A percentile compares a stretch with the other conserved stretches of the same genome.
phyloP scores from a whole-genome alignment of 2,329 filamentous ascomycete species.

The Simplicillium sp. region DNA sequence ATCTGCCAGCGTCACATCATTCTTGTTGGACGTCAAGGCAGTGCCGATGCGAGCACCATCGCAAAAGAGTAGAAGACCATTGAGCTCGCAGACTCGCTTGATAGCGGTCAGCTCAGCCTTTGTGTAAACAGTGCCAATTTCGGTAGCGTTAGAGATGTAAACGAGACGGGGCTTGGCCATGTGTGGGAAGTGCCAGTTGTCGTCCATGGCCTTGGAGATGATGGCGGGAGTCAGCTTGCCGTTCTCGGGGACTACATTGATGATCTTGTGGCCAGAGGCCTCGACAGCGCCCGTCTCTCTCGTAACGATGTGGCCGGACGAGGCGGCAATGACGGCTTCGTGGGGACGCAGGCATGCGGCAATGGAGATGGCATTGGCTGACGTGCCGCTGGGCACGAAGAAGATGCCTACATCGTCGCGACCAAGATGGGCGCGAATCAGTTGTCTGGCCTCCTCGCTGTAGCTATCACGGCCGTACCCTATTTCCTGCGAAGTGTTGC shows the following conservation, averaged over 20 bases:
- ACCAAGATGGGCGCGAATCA: conserved; percentile 28
- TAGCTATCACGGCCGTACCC: conserved; percentile 38
- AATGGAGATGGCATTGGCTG: conserved; percentile 41
- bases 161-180: conserved; percentile 41
- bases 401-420: conserved; percentile 33
- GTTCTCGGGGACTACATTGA: conserved; percentile 31
- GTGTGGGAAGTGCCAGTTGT: conserved; percentile 41
- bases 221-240: conserved; percentile 36
- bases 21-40: conserved; percentile 30
- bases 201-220: conserved; percentile 30
- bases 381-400: conserved; percentile 42
- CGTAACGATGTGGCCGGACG: conserved; percentile 37
- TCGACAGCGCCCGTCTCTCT: conserved; percentile 42
- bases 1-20: conserved; percentile 33
- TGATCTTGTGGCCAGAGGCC: conserved; percentile 41
- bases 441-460: conserved; percentile 27
- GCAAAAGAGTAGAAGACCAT: conserved; percentile 31
- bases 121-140: conserved; percentile 38
- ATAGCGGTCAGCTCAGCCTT: conserved; percentile 30
- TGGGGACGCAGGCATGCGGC: conserved; percentile 39
- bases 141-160: conserved; percentile 42
- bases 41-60: conserved; percentile 37
- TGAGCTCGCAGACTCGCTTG: conserved; percentile 30
- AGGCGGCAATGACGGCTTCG: conserved; percentile 40
- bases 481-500: conserved; percentile 33